Evolutionary conservation across 1,284 basidiomycete genomes (phyloP).

Genomic region (Puccinia polysora): DNA sequence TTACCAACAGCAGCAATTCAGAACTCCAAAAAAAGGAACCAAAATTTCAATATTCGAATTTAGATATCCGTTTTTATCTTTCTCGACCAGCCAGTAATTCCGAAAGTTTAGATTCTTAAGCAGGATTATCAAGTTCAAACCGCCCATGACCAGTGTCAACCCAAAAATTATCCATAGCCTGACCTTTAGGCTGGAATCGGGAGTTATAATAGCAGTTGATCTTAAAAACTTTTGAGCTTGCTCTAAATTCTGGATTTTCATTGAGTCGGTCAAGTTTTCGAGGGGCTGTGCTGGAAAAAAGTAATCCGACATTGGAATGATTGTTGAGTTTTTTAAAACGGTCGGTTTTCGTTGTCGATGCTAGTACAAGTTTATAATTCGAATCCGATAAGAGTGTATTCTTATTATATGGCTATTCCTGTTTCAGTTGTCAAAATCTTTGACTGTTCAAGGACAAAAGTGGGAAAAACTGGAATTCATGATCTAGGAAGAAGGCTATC

Average conservation of each 20-base stretch:
- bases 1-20: slow-evolving; percentile 9
- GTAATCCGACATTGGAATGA: too few relatives aligned
- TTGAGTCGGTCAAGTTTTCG: too few relatives aligned
- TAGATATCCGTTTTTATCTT: slow-evolving; percentile 5
- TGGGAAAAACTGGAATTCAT: too few relatives aligned
- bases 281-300: too few relatives aligned
- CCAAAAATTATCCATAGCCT: slow-evolving; percentile 8
- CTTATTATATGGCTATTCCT: too few relatives aligned
- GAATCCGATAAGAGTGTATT: too few relatives aligned
- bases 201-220: neutral
- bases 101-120: slow-evolving; percentile 2
- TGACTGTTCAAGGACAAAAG: too few relatives aligned
- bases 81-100: slow-evolving; percentile 7
- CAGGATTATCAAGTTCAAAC: slow-evolving; percentile 3
- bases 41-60: slow-evolving; percentile 2
- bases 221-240: neutral
- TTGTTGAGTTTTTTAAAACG: too few relatives aligned
- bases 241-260: neutral
- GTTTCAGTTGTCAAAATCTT: too few relatives aligned
- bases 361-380: too few relatives aligned
- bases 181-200: neutral
- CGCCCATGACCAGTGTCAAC: neutral
- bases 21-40: slow-evolving; percentile 10
- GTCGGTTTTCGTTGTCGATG: too few relatives aligned
- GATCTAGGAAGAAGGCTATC: too few relatives aligned